A percentile compares a stretch with the other conserved stretches of the same genome.
Conservation (phyloP, 2,329 filamentous ascomycete species). For the Basipetospora chlamydospora region DNA sequence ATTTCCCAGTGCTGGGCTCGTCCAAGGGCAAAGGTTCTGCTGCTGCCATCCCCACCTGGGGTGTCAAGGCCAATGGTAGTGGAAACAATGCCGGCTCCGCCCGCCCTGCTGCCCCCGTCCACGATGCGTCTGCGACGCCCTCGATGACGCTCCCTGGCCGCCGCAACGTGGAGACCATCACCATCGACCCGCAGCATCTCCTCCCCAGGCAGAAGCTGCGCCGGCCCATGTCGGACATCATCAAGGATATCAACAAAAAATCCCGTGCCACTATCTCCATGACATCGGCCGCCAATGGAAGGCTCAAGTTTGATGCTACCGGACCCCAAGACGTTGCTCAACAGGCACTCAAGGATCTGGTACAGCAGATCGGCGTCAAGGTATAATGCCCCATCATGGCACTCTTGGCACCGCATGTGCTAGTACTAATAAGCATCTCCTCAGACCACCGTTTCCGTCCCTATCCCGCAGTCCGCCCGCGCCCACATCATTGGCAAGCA, state of each 20-base stretch:
- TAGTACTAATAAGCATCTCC: too few species aligned
- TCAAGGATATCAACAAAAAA: slow-evolving; percentile 84
- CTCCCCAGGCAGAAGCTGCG: slow-evolving; percentile 64
- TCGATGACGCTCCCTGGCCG: slow-evolving; percentile 69
- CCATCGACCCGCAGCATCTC: slow-evolving; percentile 61
- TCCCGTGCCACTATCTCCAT: slow-evolving; percentile 78
- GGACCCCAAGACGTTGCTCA: slow-evolving; percentile 74
- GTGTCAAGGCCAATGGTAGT: slow-evolving; percentile 42
- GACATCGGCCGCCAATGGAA: slow-evolving; percentile 55
- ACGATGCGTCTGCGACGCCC: slow-evolving; percentile 22
- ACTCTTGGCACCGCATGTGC: too few species aligned
- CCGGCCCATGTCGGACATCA: slow-evolving; percentile 69
- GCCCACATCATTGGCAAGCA: slow-evolving; percentile 87
- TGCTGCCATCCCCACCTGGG: slow-evolving; percentile 62
- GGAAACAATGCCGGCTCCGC: slow-evolving; percentile 22
- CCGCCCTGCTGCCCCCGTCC: slow-evolving; percentile 9
- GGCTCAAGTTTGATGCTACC: slow-evolving; percentile 68
- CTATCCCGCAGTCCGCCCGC: slow-evolving; percentile 47
- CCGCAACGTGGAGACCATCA: slow-evolving; percentile 43
- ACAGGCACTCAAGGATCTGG: slow-evolving; percentile 78
- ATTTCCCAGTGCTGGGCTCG: slow-evolving; percentile 80
- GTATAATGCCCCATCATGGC: slow-evolving; percentile 33
- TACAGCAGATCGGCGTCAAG: slow-evolving; percentile 75
- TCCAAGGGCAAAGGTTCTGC: slow-evolving; percentile 51
- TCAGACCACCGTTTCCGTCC: slow-evolving; percentile 9